Evolutionary conservation across 2,329 filamentous ascomycete species (phyloP), one percentile per base, ranked within the genome.

Genomic region (Alternaria gansuensis): DNA sequence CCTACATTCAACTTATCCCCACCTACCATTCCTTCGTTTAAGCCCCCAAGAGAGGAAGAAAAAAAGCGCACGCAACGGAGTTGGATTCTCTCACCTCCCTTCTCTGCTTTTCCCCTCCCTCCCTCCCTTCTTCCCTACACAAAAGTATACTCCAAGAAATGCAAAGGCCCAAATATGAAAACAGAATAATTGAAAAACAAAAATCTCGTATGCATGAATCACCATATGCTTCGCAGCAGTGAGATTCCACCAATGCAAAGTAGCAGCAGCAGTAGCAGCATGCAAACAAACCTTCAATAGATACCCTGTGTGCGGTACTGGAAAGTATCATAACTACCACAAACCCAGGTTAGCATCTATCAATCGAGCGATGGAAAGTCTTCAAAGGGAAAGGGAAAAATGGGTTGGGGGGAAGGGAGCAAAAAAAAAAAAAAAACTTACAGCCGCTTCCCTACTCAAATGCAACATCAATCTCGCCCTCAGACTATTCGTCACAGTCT

Each of bases 261-360:
- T 26, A 44, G 29, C 29, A 13, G 29, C 29, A 13, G 17, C 17
- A 17, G 17, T 17, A 17, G 17, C 17, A 17, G 17, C 17, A 17
- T 17, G 37, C 31, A 17, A 44, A 46, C 37, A 41, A 49, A 48
- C 57, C 17, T 17, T 79, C 85, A 94, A 78, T 94, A 94, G 78
- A 94, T 94, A 67, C 91, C 91, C 79, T 94, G 91, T 34, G 91
- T 93, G 72, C 91, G 87, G 80, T 94, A 94, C 81, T 94, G 91
- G 81, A 93, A 94, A 62, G 90, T 92, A 78, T 93, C 90, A 73
- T 93, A 92, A 78, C 90, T 92, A 62, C 17, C 17, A 17, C 17
- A 17, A 29, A n/a, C 31, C 3, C 4, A 29, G 29, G 55, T 72
- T 50, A 76, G n/a, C 36, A n/a, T 17, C 17, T 17, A 17, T 17